Evolutionary conservation across 805 yeast genomes (phyloP), one percentile per base, ranked within the genome.

Genomic region (Kodamaea laetipori): DNA sequence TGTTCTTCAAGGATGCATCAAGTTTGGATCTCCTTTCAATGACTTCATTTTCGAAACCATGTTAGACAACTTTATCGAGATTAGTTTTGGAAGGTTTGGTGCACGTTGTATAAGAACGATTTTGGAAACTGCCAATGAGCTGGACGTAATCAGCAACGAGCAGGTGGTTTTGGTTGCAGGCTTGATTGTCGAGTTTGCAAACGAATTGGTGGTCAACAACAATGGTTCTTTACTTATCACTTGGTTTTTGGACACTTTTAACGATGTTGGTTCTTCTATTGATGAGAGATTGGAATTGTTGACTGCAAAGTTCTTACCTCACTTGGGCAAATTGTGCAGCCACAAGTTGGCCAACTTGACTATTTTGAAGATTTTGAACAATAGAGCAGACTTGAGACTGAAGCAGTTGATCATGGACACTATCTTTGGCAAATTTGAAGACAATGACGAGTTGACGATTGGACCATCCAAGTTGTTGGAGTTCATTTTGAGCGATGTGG

Each of bases 61-160:
- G 50, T 66, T 89, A 47, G 78, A 86, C 34, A 80, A 84, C 51
- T 89, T 94, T 56, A 70, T 87, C 74, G 82, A 81, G 40, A 84
- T 94, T 51, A 83, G 94, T 35, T 86, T 81, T 53, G 95, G 92
- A 48, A 76, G 98, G 56, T 94, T 88, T 63, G 99, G 99, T 33
- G 92, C 97, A 0, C 77, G 99, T 52, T 96, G 98, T 15, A 83
- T 92, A 47, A 72, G 99, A 50, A 95, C 98, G 0, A 89, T 96
- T 52, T 70, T 94, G 41, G 99, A 94, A 66, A 82, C 90, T 38
- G 81, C 81, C 19, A 78, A 78, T 45, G 78, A 85, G 6, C 39
- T 47, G 26, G 51, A 57, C 25, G 45, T 45, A 15, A 45, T 63
- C 11, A 73, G 83, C 7, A 66, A 67, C 15, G 92, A 83, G 56